These are phyloP conservation scores for Pseudophaeomoniella oleicola DNA, from an alignment of 2,329 filamentous ascomycete species.

Conservation along the genomic window DNA sequence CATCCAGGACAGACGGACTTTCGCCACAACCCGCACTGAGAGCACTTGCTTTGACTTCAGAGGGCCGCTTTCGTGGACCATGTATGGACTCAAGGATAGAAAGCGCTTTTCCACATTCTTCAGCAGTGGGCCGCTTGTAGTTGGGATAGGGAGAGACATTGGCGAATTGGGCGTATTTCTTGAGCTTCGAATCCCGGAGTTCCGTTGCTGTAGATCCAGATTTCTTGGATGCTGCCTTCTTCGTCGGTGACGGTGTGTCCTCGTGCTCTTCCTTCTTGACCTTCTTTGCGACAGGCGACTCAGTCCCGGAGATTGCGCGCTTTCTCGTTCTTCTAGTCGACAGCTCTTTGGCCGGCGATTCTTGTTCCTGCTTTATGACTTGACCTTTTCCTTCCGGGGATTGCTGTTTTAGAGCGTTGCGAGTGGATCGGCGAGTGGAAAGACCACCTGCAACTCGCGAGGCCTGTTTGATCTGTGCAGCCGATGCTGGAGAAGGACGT, in stretches of 20 bases:
- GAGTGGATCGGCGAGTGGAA: no score
- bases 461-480: no score
- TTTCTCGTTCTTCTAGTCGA: no score
- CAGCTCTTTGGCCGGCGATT: no score
- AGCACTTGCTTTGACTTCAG: constrained; percentile 53
- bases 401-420: no score
- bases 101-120: constrained; percentile 57
- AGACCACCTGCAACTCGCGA: no score
- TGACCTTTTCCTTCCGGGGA: no score
- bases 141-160: constrained; percentile 52
- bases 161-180: constrained; percentile 27
- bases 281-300: no score
- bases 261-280: constrained; percentile 7
- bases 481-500: no score
- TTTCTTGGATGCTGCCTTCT: neutral
- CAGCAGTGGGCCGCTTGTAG: constrained; percentile 47
- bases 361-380: no score
- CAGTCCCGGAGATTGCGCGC: no score
- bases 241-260: constrained; percentile 1
- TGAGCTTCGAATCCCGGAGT: constrained; percentile 10
- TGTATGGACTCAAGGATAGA: constrained; percentile 51
- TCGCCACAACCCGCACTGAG: constrained; percentile 57
- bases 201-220: constrained; percentile 3
- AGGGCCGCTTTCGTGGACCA: constrained; percentile 48
- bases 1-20: constrained; percentile 50